Evolutionary conservation across 108 stramenopile genomes (phyloP).

Genomic region (Cyclostephanos tholiformis): DNA sequence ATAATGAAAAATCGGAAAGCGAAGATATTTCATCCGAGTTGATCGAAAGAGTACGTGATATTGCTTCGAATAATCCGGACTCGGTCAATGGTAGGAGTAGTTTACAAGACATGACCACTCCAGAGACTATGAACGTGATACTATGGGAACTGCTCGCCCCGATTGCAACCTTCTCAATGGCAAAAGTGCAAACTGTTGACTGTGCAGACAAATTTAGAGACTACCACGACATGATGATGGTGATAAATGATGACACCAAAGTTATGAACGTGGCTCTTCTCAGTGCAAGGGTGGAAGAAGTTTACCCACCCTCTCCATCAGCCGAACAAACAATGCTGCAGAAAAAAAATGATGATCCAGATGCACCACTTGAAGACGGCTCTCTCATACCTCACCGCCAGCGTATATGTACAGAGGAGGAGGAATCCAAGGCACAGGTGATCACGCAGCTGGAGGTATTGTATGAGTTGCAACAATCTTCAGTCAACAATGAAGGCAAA

Average conservation of each 20-base stretch:
- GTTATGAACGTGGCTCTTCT: slow-evolving; percentile 36
- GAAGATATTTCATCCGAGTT: neutral
- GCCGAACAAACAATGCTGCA: neutral
- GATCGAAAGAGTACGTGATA: slow-evolving; percentile 23
- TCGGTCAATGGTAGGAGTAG: slow-evolving; percentile 31
- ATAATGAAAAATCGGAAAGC: slow-evolving; percentile 7
- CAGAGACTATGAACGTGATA: slow-evolving; percentile 16
- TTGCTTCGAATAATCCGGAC: slow-evolving; percentile 26
- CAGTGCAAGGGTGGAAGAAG: slow-evolving; percentile 43
- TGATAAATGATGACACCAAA: slow-evolving; percentile 4
- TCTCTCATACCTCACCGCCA: slow-evolving; percentile 22
- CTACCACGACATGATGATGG: neutral
- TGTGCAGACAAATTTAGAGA: too few species aligned
- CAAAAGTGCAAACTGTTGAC: too few species aligned
- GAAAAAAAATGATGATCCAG: slow-evolving; percentile 21
- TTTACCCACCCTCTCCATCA: slow-evolving; percentile 21
- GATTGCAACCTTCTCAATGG: too few species aligned
- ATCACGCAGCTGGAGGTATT: slow-evolving; percentile 50
- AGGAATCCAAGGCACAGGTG: slow-evolving; percentile 27
- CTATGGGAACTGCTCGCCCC: too few species aligned
- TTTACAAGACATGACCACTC: slow-evolving; percentile 38
- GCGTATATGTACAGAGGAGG: neutral
- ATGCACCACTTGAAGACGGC: slow-evolving; percentile 51
- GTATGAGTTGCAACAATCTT: slow-evolving; percentile 42
- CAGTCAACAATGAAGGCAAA: neutral